Evolutionary conservation across 495 filamentous ascomycete genomes (phyloP), one percentile per base, ranked within the genome.

Genomic region (Pyronema domesticum): DNA sequence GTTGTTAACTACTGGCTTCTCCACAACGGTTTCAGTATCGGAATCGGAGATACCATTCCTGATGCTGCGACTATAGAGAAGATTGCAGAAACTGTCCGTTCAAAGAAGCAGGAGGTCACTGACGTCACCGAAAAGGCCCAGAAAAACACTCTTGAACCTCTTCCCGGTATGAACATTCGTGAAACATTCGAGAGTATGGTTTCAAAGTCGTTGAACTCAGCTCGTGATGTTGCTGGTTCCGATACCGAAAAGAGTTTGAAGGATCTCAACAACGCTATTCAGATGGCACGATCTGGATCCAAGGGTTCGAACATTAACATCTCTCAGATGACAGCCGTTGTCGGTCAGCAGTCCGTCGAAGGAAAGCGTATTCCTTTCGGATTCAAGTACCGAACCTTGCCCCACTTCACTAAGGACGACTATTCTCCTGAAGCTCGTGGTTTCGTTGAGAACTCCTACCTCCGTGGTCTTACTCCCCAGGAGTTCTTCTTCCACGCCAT

Each of bases 401-500:
- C 91, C 0, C 91, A 99, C 68, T 99, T 96, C 71, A 95, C 91
- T 54, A 96, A 96, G 71, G 91, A 99, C 61, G 91, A 99, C 67
- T 96, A 96, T 66, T 94, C 87, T 13, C 87, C 91, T 10, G 89
- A 95, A 64, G 91, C 93, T 40, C 80, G 89, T 68, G 91, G 91
- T 37, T 99, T 99, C 68, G 89, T 99, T 35, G 91, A 99, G 70
- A 99, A 99, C 70, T 99, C 91, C 0, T 99, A 99, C 61, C 78
- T 99, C 30, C 84, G 91, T 73, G 91, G 91, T 37, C 71, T 99
- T 55, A 99, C 91, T 0, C 89, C 91, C 1, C 82, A 83, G 1
- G 91, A 99, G 61, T 99, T 96, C 69, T 99, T 94, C 74, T 99
- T 99, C 76, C 91, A 99, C 72, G 91, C 91, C 59, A 99, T 99